These are phyloP conservation scores for Periglandula ipomoeae DNA, from an alignment of 2,329 filamentous ascomycete genomes.

Conservation along the genomic window DNA sequence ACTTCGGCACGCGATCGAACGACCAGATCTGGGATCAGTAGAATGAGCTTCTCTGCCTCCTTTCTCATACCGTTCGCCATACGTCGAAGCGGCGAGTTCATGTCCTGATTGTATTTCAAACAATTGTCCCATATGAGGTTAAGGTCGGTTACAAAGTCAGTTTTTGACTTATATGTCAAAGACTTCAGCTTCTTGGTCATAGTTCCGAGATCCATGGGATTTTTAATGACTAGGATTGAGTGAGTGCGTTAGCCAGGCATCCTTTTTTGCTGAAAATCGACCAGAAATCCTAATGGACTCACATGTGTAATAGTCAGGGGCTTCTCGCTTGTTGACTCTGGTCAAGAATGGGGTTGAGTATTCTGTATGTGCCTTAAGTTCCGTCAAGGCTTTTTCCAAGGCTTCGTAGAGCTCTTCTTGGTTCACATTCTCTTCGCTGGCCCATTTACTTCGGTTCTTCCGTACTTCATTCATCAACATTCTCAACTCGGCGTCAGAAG, in stretches of 20 bases:
- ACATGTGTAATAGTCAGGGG: slow-evolving; percentile 89
- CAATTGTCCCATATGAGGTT: slow-evolving; percentile 98
- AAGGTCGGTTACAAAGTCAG: slow-evolving; percentile 87
- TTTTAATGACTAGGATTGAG: slow-evolving; percentile 66
- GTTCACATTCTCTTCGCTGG: slow-evolving; percentile 92
- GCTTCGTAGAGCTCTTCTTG: slow-evolving; percentile 98
- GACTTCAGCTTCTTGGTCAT: slow-evolving; percentile 97
- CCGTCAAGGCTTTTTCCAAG: slow-evolving; percentile 90
- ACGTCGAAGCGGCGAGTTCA: slow-evolving; percentile 76
- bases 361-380: slow-evolving; percentile 94
- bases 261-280: background rate
- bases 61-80: slow-evolving; percentile 96
- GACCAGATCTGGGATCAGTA: slow-evolving; percentile 84
- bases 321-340: slow-evolving; percentile 92
- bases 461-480: slow-evolving; percentile 94
- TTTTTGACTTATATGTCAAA: slow-evolving; percentile 74
- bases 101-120: slow-evolving; percentile 87
- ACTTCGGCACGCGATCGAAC: slow-evolving; percentile 90
- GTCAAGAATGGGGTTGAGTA: slow-evolving; percentile 95
- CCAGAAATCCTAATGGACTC: slow-evolving; percentile 38
- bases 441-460: slow-evolving; percentile 98
- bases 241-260: slow-evolving; percentile 1
- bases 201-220: slow-evolving; percentile 92
- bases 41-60: slow-evolving; percentile 93
- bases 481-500: slow-evolving; percentile 85